These are phyloP conservation scores for Chlorella sp. DNA, from an alignment of 139 green algal genomes.

Conservation along the genomic window DNA sequence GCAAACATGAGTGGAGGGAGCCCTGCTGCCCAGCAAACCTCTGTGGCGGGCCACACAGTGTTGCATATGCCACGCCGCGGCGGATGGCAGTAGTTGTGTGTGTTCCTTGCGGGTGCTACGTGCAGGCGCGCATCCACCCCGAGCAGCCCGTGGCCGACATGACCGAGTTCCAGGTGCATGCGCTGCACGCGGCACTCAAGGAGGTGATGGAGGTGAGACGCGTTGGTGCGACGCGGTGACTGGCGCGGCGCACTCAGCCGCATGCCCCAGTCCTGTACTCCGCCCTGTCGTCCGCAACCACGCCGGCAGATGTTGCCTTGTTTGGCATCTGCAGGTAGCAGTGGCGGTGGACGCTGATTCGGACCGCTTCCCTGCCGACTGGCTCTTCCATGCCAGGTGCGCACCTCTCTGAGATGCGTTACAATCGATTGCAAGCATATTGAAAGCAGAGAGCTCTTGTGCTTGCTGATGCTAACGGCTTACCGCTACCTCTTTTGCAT, in stretches of 20 bases:
- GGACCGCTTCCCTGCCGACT: constrained; percentile 52
- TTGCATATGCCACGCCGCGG: background rate
- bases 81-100: background rate
- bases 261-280: no score
- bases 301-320: no score
- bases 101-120: background rate
- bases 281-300: no score
- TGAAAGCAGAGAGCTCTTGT: no score
- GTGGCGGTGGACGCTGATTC: constrained; percentile 52
- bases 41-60: background rate
- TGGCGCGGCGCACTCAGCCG: no score
- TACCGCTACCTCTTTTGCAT: no score
- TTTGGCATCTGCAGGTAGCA: constrained; percentile 38
- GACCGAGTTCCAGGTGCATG: constrained; percentile 17
- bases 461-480: no score
- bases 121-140: constrained; percentile 57
- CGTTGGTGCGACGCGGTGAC: no score
- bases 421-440: no score
- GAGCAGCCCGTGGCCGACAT: constrained; percentile 51
- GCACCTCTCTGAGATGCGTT: no score
- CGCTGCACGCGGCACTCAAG: constrained; percentile 33
- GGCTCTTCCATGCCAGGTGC: constrained; percentile 82
- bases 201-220: background rate
- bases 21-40: background rate
- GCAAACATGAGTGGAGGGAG: background rate